Evolutionary conservation across 169 alveolate genomes (phyloP).

Genomic region (Theileria annulata): DNA sequence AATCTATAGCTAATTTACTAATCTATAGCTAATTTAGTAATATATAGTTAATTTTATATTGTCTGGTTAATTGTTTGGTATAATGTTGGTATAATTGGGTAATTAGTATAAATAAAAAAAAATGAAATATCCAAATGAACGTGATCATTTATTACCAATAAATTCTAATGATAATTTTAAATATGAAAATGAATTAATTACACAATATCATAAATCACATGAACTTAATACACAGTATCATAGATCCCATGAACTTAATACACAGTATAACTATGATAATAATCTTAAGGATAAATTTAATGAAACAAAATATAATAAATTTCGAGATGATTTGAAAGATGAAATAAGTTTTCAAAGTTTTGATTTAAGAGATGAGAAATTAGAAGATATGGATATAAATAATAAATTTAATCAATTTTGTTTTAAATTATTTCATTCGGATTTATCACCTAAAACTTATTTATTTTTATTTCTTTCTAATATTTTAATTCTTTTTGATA

Average conservation of each 20-base stretch:
- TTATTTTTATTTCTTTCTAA: slow-evolving; percentile 5
- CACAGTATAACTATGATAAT: neutral
- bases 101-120: neutral
- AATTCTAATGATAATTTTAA: too few species aligned
- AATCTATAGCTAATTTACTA: too few species aligned
- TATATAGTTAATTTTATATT: too few species aligned
- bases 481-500: slow-evolving; percentile 1
- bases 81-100: neutral
- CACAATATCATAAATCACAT: too few species aligned
- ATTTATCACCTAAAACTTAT: slow-evolving; percentile 12
- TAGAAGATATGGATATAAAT: neutral
- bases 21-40: too few species aligned
- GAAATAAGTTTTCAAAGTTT: too few species aligned
- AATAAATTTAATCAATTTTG: slow-evolving; percentile 16
- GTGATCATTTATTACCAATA: neutral
- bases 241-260: neutral
- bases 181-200: neutral
- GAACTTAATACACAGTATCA: neutral
- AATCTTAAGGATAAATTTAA: neutral
- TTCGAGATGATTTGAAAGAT: too few species aligned
- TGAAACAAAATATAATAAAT: too few species aligned
- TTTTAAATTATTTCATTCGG: slow-evolving; percentile 15
- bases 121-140: neutral
- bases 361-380: neutral
- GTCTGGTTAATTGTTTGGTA: too few species aligned